A percentile compares a stretch with the other conserved stretches of the same genome.
Evolutionary conservation across 2,329 filamentous ascomycete species (phyloP).

Genomic region (Colletotrichum nymphaeae): DNA sequence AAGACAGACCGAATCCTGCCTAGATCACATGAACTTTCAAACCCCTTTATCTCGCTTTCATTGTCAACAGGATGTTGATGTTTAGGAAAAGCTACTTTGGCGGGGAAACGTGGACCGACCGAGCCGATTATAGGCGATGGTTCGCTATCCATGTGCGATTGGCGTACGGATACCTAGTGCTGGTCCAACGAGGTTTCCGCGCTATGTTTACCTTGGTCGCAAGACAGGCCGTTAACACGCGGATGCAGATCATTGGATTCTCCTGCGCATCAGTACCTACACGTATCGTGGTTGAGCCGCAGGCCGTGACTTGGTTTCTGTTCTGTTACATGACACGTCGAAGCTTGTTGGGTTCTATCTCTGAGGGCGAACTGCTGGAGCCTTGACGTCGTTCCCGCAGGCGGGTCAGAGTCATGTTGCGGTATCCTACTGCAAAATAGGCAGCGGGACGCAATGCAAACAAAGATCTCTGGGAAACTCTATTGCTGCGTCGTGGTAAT

Average conservation of each 20-base stretch:
- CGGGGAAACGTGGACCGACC: background rate
- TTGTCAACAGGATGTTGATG: conserved; percentile 5
- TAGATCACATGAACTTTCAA: background rate
- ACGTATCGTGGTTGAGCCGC: background rate
- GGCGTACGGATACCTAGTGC: background rate
- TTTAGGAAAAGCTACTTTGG: background rate
- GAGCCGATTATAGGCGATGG: background rate
- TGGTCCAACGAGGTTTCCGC: background rate
- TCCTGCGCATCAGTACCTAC: background rate
- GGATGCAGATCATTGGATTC: background rate
- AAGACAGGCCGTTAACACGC: background rate
- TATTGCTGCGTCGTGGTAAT: conserved; percentile 16
- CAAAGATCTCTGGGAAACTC: conserved; percentile 26
- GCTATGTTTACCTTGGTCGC: background rate
- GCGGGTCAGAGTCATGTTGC: conserved; percentile 2
- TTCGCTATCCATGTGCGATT: background rate
- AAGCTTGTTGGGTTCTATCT: background rate
- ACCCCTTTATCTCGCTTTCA: conserved; percentile 1
- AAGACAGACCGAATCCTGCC: background rate
- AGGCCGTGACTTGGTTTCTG: background rate
- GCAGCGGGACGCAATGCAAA: conserved; percentile 11
- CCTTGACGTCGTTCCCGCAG: conserved; percentile 21
- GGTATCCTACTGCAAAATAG: background rate
- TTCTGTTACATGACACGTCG: conserved; percentile 17
- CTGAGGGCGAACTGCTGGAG: background rate